phyloP scores from a whole-genome alignment of 73 alveolate genomes.

The Blepharisma stoltei region DNA sequence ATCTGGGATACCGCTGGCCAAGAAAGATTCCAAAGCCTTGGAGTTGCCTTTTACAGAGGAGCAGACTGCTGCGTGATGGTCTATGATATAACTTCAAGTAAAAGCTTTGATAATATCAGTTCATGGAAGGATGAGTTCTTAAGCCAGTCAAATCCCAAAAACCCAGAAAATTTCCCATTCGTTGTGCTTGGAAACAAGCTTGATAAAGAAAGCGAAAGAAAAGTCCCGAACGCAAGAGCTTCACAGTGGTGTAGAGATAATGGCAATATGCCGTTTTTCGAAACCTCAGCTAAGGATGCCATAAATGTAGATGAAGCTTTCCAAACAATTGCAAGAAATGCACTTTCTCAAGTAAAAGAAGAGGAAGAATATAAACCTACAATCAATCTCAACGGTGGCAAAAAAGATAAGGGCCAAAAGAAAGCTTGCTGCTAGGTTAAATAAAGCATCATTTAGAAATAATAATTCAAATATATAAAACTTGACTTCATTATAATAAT shows the following conservation, averaged over 20 bases:
- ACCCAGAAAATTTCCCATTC: constrained; percentile 91
- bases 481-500: no score
- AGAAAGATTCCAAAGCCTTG: constrained; percentile 86
- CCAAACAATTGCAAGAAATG: constrained; percentile 77
- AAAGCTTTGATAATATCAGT: constrained; percentile 74
- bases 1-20: constrained; percentile 71
- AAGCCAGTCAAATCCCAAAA: constrained; percentile 78
- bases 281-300: constrained; percentile 85
- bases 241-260: constrained; percentile 78
- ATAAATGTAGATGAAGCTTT: constrained; percentile 85
- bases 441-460: no score
- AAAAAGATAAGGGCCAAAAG: neutral
- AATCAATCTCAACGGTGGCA: neutral
- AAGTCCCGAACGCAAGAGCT: constrained; percentile 68
- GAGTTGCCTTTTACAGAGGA: constrained; percentile 95
- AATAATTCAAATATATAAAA: no score
- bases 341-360: constrained; percentile 53
- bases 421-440: neutral
- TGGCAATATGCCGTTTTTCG: constrained; percentile 76
- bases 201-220: constrained; percentile 65
- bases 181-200: constrained; percentile 89
- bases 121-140: constrained; percentile 90
- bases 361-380: constrained; percentile 36
- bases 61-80: constrained; percentile 92
- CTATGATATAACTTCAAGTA: constrained; percentile 72